Evolutionary conservation across 495 filamentous ascomycete species (phyloP), one percentile per base, ranked within the genome.

Genomic region (Neurospora hispaniola): DNA sequence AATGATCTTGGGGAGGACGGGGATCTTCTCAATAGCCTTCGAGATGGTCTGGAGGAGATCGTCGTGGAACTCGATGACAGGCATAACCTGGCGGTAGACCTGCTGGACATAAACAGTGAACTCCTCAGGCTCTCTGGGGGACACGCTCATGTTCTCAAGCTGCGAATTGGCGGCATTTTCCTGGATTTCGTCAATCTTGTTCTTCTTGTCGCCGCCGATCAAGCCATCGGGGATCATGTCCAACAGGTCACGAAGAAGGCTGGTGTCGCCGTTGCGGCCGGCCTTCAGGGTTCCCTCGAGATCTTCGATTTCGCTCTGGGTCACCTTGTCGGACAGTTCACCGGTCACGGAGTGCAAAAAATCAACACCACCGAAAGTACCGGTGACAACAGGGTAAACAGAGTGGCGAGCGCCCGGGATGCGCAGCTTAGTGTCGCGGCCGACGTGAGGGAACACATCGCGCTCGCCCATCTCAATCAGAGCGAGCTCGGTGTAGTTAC

Each of bases 331-430:
- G 27, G 90, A 91, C 72, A 97, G 85, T 82, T 97, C 93, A 69
- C 94, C 94, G 69, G 94, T 89, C 27, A 97, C 94, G 3, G 92
- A 94, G 82, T 96, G 94, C 31, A 96, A 85, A 80, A 88, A 88
- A 71, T 96, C 93, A 11, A 96, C 94, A 71, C 93, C 93, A 41
- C 94, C 94, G 82, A 97, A 98, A 4, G 94, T 97, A 71, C 94
- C 94, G 8, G 94, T 97, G 66, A 97, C 85, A 74, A 93, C 81
- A 12, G 94, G 94, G 75, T 89, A 97, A 72, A 97, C 89, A 10
- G 85, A 77, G 20, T 84, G 76, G 16, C 83, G 85, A 72, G 85
- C 88, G 20, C 92, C 94, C n/a, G 82, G 83, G 27, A 97, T 82
- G 39, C 87, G 82, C 23, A 96, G 76, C 77, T 85, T 84, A 6